Percentiles rank a stretch among this genome's conserved stretches.
These are phyloP conservation scores for Phytophthora idaei DNA, from an alignment of 352 stramenopile genomes.

Conservation along the genomic window DNA sequence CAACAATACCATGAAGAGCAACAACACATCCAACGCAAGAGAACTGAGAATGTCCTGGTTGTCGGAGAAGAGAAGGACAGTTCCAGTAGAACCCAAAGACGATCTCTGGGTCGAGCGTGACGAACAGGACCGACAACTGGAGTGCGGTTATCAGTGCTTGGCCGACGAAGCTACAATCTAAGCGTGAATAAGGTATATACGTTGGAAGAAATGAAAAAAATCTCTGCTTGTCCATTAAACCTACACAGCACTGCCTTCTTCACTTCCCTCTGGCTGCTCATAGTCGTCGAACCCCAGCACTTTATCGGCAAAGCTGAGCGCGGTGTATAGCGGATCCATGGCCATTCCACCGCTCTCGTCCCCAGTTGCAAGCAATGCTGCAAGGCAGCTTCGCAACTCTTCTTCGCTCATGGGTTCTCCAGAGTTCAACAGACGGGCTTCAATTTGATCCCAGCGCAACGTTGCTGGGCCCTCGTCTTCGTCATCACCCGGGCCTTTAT, in stretches of 20 bases:
- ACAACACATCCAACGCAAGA: not conserved
- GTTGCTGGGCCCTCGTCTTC: conserved; percentile 18
- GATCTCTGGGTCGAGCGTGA: conserved; percentile 31
- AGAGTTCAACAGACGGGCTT: conserved; percentile 63
- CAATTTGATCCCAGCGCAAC: conserved; percentile 71
- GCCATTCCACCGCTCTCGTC: conserved; percentile 21
- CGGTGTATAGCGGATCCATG: conserved; percentile 62
- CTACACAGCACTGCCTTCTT: not conserved
- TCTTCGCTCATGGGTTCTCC: conserved; percentile 84
- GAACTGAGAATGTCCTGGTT: conserved; percentile 17
- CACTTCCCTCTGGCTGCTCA: conserved; percentile 32
- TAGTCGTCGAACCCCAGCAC: conserved; percentile 92
- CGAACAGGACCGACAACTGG: conserved; percentile 24
- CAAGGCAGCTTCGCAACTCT: conserved; percentile 83
- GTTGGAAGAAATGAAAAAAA: not conserved
- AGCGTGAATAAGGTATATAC: conserved; percentile 6
- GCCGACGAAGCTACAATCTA: conserved; percentile 22
- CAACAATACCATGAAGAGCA: conserved; percentile 6
- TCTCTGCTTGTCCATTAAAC: not conserved
- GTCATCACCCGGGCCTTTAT: conserved; percentile 4
- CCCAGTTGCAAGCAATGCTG: conserved; percentile 63
- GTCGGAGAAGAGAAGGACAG: not conserved
- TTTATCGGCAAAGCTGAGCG: conserved; percentile 79
- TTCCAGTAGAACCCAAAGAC: conserved; percentile 9
- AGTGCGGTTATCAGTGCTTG: conserved; percentile 26